These are phyloP conservation scores for Pichiaceae sp. DNA, from an alignment of 1,139 yeast genomes.

Conservation along the genomic window DNA sequence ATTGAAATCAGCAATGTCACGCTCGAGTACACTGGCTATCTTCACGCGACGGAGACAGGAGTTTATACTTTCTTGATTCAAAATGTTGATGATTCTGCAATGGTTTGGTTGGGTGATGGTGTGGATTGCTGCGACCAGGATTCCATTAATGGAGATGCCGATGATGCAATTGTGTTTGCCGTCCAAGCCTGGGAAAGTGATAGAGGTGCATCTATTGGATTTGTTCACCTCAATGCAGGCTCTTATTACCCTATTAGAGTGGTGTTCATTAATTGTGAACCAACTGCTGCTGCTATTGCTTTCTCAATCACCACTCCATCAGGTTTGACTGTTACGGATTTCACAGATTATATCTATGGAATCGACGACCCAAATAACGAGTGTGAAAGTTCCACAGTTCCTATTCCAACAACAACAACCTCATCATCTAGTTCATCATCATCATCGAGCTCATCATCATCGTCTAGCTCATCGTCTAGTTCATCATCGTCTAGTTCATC, in stretches of 20 bases:
- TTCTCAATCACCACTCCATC: background rate
- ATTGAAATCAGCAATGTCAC: background rate
- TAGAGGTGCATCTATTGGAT: no score
- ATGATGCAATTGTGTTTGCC: background rate
- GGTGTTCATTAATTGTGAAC: slow-evolving; percentile 9
- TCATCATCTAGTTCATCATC: no score
- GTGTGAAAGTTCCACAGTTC: background rate
- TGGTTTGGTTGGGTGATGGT: slow-evolving; percentile 5
- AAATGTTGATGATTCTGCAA: slow-evolving; percentile 1
- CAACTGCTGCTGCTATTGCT: background rate
- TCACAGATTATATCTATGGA: background rate
- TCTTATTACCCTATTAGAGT: slow-evolving; percentile 20
- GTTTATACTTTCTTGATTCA: background rate
- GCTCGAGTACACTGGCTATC: background rate
- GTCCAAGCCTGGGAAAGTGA: background rate
- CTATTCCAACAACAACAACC: background rate
- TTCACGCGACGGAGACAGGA: slow-evolving; percentile 2
- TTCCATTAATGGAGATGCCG: slow-evolving; percentile 1
- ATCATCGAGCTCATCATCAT: no score
- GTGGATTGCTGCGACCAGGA: slow-evolving; percentile 6
- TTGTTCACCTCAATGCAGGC: slow-evolving; percentile 11
- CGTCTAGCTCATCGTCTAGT: no score
- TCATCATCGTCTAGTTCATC: no score
- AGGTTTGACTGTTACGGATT: background rate
- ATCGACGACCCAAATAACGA: background rate